These are phyloP conservation scores for Populus hybrid DNA, from an alignment of 441 rosid species.

Conservation along the genomic window DNA sequence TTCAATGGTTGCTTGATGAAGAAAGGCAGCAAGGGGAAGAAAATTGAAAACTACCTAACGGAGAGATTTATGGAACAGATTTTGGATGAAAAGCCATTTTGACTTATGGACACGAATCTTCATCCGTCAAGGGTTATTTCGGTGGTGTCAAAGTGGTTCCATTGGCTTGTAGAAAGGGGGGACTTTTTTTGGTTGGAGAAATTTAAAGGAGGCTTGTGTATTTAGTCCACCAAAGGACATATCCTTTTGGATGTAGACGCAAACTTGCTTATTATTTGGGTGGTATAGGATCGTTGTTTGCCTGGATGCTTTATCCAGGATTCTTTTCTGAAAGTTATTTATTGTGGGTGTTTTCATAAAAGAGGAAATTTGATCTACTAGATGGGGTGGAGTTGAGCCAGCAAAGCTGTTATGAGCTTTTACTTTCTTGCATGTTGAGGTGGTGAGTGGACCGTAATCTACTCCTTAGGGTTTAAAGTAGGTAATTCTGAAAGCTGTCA, in stretches of 20 bases:
- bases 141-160: background rate
- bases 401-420: constrained; percentile 1
- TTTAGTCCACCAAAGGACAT: background rate
- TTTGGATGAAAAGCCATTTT: background rate
- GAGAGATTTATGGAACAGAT: background rate
- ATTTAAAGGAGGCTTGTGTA: background rate
- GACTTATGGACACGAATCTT: background rate
- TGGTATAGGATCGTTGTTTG: background rate
- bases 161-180: background rate
- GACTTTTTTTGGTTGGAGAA: background rate
- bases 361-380: background rate
- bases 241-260: background rate
- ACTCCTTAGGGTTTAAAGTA: constrained; percentile 23
- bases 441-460: constrained; percentile 6
- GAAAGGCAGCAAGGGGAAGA: background rate
- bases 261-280: background rate
- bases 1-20: background rate
- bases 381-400: constrained; percentile 5
- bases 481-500: constrained; percentile 12
- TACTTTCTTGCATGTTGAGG: constrained; percentile 5
- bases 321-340: background rate
- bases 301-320: background rate
- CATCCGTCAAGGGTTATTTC: background rate
- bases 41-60: no score
- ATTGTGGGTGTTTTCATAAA: background rate